These are phyloP conservation scores for Beauveria caledonica DNA, from an alignment of 2,329 filamentous ascomycete genomes.

Conservation along the genomic window DNA sequence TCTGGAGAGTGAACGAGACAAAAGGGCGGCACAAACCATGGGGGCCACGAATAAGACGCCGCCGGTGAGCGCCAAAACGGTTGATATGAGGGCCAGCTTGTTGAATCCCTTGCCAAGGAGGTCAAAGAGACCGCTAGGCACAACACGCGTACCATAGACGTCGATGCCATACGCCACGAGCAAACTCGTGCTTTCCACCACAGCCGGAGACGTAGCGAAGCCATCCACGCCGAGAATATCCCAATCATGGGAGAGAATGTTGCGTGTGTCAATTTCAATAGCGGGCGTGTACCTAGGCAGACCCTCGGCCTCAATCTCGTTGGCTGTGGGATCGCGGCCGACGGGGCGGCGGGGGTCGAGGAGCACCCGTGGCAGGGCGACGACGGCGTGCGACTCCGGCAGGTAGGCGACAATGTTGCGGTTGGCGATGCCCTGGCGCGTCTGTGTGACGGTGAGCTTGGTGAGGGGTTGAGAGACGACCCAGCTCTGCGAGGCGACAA, in stretches of 20 bases:
- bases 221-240: conserved; percentile 69
- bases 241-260: conserved; percentile 71
- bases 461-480: conserved; percentile 72
- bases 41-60: conserved; percentile 75
- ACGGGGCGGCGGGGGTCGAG: conserved; percentile 83
- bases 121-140: conserved; percentile 88
- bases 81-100: conserved; percentile 75
- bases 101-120: conserved; percentile 90
- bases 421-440: conserved; percentile 82
- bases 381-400: conserved; percentile 62
- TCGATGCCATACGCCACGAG: conserved; percentile 85
- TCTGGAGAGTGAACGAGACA: not conserved
- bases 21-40: conserved; percentile 55
- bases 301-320: conserved; percentile 72
- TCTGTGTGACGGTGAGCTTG: conserved; percentile 76
- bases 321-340: conserved; percentile 70
- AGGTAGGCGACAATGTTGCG: conserved; percentile 75
- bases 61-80: conserved; percentile 68
- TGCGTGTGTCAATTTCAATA: conserved; percentile 76
- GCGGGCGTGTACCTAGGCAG: conserved; percentile 66
- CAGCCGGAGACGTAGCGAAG: conserved; percentile 66
- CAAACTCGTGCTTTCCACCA: conserved; percentile 86
- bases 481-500: conserved; percentile 72
- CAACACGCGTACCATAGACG: conserved; percentile 76
- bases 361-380: conserved; percentile 68